Percentiles rank a stretch among this genome's conserved stretches.
phyloP scores from a whole-genome alignment of 2,329 filamentous ascomycete species.

The Penicillium sp. region DNA sequence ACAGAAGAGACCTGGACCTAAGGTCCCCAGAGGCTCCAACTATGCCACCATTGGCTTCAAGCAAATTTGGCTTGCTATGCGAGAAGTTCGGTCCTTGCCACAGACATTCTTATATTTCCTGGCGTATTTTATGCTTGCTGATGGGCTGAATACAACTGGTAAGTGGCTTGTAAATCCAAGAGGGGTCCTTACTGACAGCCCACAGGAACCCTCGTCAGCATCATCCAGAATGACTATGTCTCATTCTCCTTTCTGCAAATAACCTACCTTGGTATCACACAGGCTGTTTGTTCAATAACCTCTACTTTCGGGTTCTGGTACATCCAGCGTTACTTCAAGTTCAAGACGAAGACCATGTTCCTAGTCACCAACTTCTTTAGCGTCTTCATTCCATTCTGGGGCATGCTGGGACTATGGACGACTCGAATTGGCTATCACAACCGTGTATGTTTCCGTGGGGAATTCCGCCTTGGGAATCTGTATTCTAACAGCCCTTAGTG shows the following conservation, averaged over 20 bases:
- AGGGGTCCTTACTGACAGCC: neutral
- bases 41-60: conserved; percentile 44
- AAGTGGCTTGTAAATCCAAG: neutral
- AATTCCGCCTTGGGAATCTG: neutral
- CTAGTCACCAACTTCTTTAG: conserved; percentile 43
- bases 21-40: conserved; percentile 40
- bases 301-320: conserved; percentile 47
- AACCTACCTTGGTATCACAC: conserved; percentile 43
- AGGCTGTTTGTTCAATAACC: conserved; percentile 38
- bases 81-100: conserved; percentile 39
- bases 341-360: conserved; percentile 45
- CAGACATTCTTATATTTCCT: conserved; percentile 45
- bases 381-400: conserved; percentile 44
- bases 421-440: conserved; percentile 42
- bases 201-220: conserved; percentile 36
- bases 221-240: conserved; percentile 43
- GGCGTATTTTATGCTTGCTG: conserved; percentile 44
- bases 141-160: conserved; percentile 44
- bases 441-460: conserved; percentile 21
- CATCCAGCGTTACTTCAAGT: conserved; percentile 42
- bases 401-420: conserved; percentile 44
- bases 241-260: conserved; percentile 44
- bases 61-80: conserved; percentile 41
- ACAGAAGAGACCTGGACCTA: conserved; percentile 41
- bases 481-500: conserved; percentile 24